Percentiles rank a stretch among this genome's conserved stretches.
These are phyloP conservation scores for Colletotrichum siamense DNA, from an alignment of 2,329 filamentous ascomycete species.

Conservation along the genomic window DNA sequence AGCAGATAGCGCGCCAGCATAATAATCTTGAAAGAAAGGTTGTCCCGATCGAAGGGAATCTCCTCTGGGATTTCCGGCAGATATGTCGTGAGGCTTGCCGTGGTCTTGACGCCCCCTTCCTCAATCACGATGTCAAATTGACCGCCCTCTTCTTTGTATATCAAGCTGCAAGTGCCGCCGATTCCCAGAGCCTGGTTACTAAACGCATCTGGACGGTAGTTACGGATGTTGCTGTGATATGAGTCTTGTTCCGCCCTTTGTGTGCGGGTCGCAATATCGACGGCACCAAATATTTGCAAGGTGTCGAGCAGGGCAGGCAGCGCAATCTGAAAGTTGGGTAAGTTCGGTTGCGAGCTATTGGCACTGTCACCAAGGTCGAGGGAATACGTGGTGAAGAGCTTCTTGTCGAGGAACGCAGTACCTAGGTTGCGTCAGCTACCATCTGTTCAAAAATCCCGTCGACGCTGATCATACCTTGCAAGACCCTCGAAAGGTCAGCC, in stretches of 20 bases:
- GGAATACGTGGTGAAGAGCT: slow-evolving; percentile 85
- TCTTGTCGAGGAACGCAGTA: slow-evolving; percentile 81
- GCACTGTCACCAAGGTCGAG: slow-evolving; percentile 60
- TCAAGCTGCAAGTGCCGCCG: slow-evolving; percentile 83
- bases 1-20: slow-evolving; percentile 80
- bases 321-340: slow-evolving; percentile 84
- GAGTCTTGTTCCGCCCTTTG: slow-evolving; percentile 64
- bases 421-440: background rate
- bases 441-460: too few species aligned
- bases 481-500: slow-evolving; percentile 85
- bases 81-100: slow-evolving; percentile 90
- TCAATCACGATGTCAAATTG: slow-evolving; percentile 86
- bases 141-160: slow-evolving; percentile 76
- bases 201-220: slow-evolving; percentile 76
- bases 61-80: slow-evolving; percentile 75
- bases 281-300: slow-evolving; percentile 92
- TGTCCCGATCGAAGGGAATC: slow-evolving; percentile 86
- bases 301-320: slow-evolving; percentile 89
- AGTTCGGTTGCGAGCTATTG: slow-evolving; percentile 45
- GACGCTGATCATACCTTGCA: slow-evolving; percentile 73
- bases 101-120: slow-evolving; percentile 86
- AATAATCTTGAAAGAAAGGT: slow-evolving; percentile 89
- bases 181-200: slow-evolving; percentile 83
- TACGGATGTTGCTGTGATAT: slow-evolving; percentile 66
- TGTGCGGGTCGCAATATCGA: slow-evolving; percentile 67